Evolutionary conservation across 1,284 basidiomycete genomes (phyloP), one percentile per base, ranked within the genome.

Genomic region (Leccinum discolor): DNA sequence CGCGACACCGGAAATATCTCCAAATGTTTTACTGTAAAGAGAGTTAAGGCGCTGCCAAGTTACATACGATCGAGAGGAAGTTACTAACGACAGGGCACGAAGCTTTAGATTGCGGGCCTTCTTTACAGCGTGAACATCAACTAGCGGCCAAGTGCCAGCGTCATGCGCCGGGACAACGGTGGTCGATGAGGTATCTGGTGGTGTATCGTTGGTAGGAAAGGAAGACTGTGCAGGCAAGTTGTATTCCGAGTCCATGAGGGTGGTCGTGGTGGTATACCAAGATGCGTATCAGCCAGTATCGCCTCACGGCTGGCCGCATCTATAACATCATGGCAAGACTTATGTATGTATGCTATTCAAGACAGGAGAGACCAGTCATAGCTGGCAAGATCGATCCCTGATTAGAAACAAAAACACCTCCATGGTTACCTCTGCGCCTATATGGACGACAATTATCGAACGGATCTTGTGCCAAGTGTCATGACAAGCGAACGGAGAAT

Each of bases 1-100:
- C 3, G 69, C 63, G 50, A 73, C 42, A 14, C 54, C 50, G 2
- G 72, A 73, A 21, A 75, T 74, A 44, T 65, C 18, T 16, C 66
- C 72, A n/a, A 72, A 73, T 1, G 54, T 66, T 59, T 52, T 65
- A 44, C 73, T 72, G 38, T 18, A 18, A 32, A 21, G 35, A 42
- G 18, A 26, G 26, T 23, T 50, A 6, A 8, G 21, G 18, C 2
- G 18, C 69, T 40, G 21, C 52, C 10, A 14, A 21, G 35, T 8
- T 57, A 59, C 60, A 10, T 11, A 56, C n/a, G 52, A 64, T 64
- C 18, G 32, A 56, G 40, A 26, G 26, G 11, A 29, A 32, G 8
- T 21, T 7, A 26, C 7, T n/a, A 52, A 76, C 74, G 52, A 4
- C 16, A 71, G 38, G 1, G 18, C 44, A 4, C 42, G 0, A 6